Evolutionary conservation across 257 asterid species (phyloP), one percentile per base, ranked within the genome.

Genomic region (Scutellaria galericulata): DNA sequence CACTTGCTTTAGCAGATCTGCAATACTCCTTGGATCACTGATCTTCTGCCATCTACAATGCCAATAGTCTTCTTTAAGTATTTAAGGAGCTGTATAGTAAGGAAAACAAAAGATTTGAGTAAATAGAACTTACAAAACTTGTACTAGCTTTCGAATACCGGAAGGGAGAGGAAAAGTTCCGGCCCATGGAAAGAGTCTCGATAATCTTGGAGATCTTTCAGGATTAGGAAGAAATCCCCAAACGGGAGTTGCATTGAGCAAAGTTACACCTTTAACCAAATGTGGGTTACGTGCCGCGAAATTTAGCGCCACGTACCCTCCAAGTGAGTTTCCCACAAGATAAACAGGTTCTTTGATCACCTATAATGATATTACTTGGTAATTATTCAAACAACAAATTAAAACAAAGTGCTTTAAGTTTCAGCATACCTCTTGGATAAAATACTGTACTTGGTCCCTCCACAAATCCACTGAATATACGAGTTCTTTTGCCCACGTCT

Each of bases 191-290:
- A 91, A 85, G 39, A 94, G 77, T 75, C 86, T 79, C 5, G 97
- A 91, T 63, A 86, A 71, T 77, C 82, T 80, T n/a, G 99, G 97
- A 69, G 90, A 88, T 77, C 82, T 87, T 64, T 78, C 78, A 10
- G 97, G 96, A 73, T 94, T 94, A 45, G 97, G 97, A 18, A 94
- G 90, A 71, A 94, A 79, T 72, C 97, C 96, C 99, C 99, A 91
- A 77, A 91, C 88, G 7, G 97, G 99, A 37, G 99, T 88, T 37
- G 99, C 97, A 64, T 94, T 94, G 51, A 91, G 93, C 84, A 94
- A 79, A 35, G 92, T 88, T 59, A 94, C 89, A 45, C 99, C 99
- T 81, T 94, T 94, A 76, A 94, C 97, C 80, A 94, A 53, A 2
- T 91, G 78, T 61, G 99, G 99, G 72, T 91, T 48, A 81, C 71